Evolutionary conservation across 106 monocot species (phyloP), one percentile per base, ranked within the genome.

Genomic region (Acanthochlamys bracteata): DNA sequence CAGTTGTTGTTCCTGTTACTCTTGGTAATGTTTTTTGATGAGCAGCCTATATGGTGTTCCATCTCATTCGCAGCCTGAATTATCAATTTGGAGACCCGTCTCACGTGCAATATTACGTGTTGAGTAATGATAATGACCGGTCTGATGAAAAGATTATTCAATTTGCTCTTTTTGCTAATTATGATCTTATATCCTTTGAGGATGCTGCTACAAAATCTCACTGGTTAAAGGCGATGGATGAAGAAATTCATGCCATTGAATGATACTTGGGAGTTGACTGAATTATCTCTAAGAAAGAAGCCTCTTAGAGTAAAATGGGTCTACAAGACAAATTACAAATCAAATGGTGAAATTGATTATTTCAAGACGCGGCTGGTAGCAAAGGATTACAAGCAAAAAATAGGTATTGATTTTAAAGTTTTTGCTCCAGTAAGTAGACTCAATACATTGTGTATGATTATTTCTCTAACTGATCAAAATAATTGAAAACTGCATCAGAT

Each of bases 401-500:
- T 6, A 16, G 53, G n/a, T 16, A 54, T 54, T 54, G 53, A 54
- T n/a, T 54, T 16, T 54, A n/a, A 54, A 19, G 53, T 54, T 11
- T 54, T 54, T 54, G 53, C 53, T 54, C n/a, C 53, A 16, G 53
- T 16, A n/a, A 6, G n/a, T 54, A 16, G 53, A 54, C n/a, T 54
- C 6, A n/a, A 54, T 16, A 54, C 53, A 54, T 6, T 54, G 10
- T 6, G 53, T 16, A 16, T 16, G n/a, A 16, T 54, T 54, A 54
- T 54, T n/a, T 54, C 53, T 54, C n/a, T 54, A 4, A n/a, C 53
- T 54, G n/a, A 6, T 10, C 53, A 54, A 10, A 54, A 54, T 17
- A 10, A n/a, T 6, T 54, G 53, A n/a, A 16, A 19, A 54, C 11
- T 54, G 11, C n/a, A n/a, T 54, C 16, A 54, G 19, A 54, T 54